Conservation (phyloP, 1,284 basidiomycete species). For the Ustilago xerochloae region DNA sequence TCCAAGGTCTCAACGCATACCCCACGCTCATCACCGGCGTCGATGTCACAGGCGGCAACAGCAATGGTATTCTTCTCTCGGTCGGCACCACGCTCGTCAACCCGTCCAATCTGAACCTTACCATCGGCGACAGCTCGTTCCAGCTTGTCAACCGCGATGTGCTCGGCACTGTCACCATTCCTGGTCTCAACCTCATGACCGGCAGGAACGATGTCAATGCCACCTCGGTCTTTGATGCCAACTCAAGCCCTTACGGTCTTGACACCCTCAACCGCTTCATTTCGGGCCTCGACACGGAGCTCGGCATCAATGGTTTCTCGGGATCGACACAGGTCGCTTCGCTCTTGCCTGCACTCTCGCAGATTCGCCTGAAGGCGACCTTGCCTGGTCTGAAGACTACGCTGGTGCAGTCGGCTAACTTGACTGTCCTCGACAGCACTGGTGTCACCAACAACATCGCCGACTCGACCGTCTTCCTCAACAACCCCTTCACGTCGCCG, state of each 20-base stretch:
- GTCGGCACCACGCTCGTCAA: slow-evolving; percentile 76
- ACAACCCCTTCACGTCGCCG: slow-evolving; percentile 77
- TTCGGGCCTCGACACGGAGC: slow-evolving; percentile 69
- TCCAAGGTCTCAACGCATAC: slow-evolving; percentile 75
- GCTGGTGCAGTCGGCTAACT: slow-evolving; percentile 74
- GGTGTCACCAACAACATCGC: slow-evolving; percentile 76
- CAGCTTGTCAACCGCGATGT: slow-evolving; percentile 73
- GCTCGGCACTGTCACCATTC: slow-evolving; percentile 56
- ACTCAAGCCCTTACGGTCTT: slow-evolving; percentile 74
- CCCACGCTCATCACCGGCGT: slow-evolving; percentile 75
- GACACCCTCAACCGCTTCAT: slow-evolving; percentile 80
- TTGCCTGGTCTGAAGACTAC: slow-evolving; percentile 76
- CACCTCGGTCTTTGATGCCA: slow-evolving; percentile 72
- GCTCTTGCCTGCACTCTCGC: slow-evolving; percentile 75
- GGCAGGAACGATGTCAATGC: slow-evolving; percentile 62
- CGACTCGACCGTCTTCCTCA: slow-evolving; percentile 76
- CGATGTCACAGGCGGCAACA: slow-evolving; percentile 78
- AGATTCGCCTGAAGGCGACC: slow-evolving; percentile 74
- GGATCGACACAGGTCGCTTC: slow-evolving; percentile 76
- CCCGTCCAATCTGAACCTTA: slow-evolving; percentile 77
- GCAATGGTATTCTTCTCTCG: slow-evolving; percentile 74
- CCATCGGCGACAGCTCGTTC: slow-evolving; percentile 68
- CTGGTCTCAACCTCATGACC: slow-evolving; percentile 55
- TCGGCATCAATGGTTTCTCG: slow-evolving; percentile 71
- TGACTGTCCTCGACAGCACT: slow-evolving; percentile 76